These are phyloP conservation scores for Coniochaeta hoffmannii DNA, from an alignment of 2,329 filamentous ascomycete species.

Conservation along the genomic window DNA sequence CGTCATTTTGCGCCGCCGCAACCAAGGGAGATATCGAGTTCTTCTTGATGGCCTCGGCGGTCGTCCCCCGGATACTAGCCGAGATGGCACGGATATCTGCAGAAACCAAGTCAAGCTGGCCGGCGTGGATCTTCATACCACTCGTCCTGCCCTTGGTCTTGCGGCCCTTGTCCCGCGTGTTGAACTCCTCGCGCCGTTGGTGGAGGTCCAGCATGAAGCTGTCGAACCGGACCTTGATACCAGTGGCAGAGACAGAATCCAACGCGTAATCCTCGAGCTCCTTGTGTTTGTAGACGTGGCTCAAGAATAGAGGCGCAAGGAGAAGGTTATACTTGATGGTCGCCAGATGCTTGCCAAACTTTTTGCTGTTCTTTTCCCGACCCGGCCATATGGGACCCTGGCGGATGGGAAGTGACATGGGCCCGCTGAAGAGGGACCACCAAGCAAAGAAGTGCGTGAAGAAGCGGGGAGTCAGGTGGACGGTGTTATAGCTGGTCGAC, in stretches of 20 bases:
- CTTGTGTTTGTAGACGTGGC: conserved; percentile 98
- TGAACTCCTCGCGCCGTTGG: conserved; percentile 86
- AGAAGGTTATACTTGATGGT: conserved; percentile 97
- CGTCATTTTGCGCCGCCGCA: conserved; percentile 45
- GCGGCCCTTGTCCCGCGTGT: conserved; percentile 68
- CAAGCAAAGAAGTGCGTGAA: conserved; percentile 98
- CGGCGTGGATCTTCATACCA: conserved; percentile 92
- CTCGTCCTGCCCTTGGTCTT: conserved; percentile 76
- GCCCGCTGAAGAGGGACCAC: conserved; percentile 94
- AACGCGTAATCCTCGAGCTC: conserved; percentile 81
- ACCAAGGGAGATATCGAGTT: conserved; percentile 44
- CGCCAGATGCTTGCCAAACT: conserved; percentile 93
- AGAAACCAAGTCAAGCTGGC: conserved; percentile 83
- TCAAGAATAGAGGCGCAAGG: conserved; percentile 86
- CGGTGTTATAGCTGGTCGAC: conserved; percentile 90
- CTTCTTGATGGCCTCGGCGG: conserved; percentile 65
- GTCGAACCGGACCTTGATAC: conserved; percentile 91
- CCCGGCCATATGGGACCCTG: conserved; percentile 90
- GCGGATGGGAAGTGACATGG: conserved; percentile 88
- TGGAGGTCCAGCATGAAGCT: conserved; percentile 97
- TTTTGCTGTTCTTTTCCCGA: conserved; percentile 94
- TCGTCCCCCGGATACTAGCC: conserved; percentile 77
- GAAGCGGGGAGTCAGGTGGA: conserved; percentile 89
- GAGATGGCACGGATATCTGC: conserved; percentile 92
- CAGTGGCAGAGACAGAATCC: conserved; percentile 76